Base-by-base conservation (phyloP, 345 rosid species). In the Citrus inodora region DNA sequence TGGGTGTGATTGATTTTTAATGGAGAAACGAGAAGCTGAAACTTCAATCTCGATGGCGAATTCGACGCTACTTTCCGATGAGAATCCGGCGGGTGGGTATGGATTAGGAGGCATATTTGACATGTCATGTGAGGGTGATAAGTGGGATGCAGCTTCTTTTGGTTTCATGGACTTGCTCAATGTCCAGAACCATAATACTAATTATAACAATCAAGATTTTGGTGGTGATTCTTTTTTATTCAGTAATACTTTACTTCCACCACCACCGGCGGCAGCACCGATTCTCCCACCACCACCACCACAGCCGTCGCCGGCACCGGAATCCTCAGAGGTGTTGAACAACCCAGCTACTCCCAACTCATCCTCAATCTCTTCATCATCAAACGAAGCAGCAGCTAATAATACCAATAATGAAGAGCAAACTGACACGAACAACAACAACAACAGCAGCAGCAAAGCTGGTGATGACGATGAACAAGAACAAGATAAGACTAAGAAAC, bases 341-440 rank as follows among this genome's bases (percentile, higher is more conserved):
- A 79, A 83, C 76, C 97, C 98, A 17, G 80, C 94, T 25, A 92
- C 99, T 38, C 97, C 98, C 7, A 91, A 94, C 88, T 96, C 99
- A 7, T 86, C 94, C 3, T 94, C 97, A 40, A 77, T 90, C 81
- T 96, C 99, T 8, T 87, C 90, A 5, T 96, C 94, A 2, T 96
- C 97, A 1, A 92, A 92, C 59, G 97, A 91, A 81, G 89, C 88
- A 11, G 90, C 46, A 11, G 90, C 30, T 17, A 74, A 74, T 51
- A 71, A 30, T 46, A 46, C 51, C 51, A 46, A 3, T 25, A 51
- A 75, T 75, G 70, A 75, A 75, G 78, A 63, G 8, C 77, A 82
- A 74, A 87, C 84, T 69, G 85, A 88, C 32, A 85, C 71, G 11
- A n/a, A n/a, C 46, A 73, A 24, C 10, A 84, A 82, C 51, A 46